phyloP scores from a whole-genome alignment of 2,329 filamentous ascomycete genomes.

The Myriosclerotinia duriaeana region DNA sequence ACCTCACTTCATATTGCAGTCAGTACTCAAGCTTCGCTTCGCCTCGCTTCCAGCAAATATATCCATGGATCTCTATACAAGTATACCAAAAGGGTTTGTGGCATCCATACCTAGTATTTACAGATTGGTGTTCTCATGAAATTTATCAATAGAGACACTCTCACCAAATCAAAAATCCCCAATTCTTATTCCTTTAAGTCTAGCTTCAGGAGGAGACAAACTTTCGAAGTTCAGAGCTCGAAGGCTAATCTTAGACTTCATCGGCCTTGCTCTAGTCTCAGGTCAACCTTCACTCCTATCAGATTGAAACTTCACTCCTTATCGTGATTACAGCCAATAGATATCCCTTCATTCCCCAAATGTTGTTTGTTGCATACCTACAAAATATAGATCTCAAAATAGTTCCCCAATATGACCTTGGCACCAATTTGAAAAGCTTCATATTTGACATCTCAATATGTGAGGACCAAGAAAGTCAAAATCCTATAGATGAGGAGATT shows the following conservation, averaged over 20 bases:
- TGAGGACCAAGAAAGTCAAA: too few species aligned
- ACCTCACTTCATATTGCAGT: too few species aligned
- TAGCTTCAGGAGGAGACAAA: background rate
- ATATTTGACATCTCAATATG: background rate
- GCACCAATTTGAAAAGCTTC: background rate
- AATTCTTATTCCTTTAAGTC: background rate
- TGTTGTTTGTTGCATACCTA: background rate
- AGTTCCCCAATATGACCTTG: background rate
- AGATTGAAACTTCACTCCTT: too few species aligned
- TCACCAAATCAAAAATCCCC: background rate
- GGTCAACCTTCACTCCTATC: too few species aligned
- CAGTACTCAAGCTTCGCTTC: background rate
- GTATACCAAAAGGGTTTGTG: background rate
- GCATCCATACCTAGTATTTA: background rate
- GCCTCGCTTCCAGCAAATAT: background rate
- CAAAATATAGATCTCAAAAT: background rate
- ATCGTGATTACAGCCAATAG: too few species aligned
- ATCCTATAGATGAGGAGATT: background rate
- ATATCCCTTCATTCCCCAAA: background rate
- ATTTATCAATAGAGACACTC: too few species aligned
- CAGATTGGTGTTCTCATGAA: background rate
- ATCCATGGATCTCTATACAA: background rate
- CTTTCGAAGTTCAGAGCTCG: background rate
- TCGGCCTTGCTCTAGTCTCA: too few species aligned
- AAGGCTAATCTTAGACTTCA: background rate